These are phyloP conservation scores for Carnegiea gigantea DNA, from an alignment of 179 eudicot genomes.

Conservation along the genomic window DNA sequence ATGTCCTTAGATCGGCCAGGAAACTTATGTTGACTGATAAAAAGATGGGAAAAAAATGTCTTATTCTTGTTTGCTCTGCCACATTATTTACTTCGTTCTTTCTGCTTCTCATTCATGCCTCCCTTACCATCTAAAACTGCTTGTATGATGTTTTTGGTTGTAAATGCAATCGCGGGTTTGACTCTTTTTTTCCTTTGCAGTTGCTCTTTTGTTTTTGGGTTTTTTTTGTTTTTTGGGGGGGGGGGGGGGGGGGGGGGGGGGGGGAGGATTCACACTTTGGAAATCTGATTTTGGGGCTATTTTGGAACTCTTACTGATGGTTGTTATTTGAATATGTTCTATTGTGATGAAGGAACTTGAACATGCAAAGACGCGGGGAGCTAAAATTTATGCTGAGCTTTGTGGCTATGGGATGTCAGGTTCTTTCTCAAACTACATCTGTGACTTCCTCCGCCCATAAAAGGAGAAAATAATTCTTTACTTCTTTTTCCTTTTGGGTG, in stretches of 20 bases:
- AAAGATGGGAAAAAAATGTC: not conserved
- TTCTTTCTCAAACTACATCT: slow-evolving; percentile 23
- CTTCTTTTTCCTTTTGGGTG: slow-evolving; percentile 46
- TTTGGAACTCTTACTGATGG: not conserved
- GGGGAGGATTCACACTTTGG: not conserved
- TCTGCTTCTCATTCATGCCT: not conserved
- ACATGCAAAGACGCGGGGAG: slow-evolving; percentile 86
- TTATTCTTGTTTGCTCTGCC: not conserved
- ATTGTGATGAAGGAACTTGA: slow-evolving; percentile 60
- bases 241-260: no score
- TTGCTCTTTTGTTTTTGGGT: no score
- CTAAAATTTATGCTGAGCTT: slow-evolving; percentile 87
- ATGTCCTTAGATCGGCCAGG: not conserved
- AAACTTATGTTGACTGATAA: not conserved
- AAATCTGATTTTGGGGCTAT: slow-evolving; percentile 10
- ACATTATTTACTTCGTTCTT: not conserved
- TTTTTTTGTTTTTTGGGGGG: not conserved
- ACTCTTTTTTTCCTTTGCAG: not conserved
- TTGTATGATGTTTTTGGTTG: not conserved
- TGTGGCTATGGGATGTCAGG: slow-evolving; percentile 99
- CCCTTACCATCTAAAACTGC: not conserved
- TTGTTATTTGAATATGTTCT: slow-evolving; percentile 5
- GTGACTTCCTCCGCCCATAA: not conserved
- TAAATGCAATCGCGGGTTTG: not conserved
- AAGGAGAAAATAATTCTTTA: not conserved